These are phyloP conservation scores for Auricularia sp. DNA, from an alignment of 768 basidiomycete species.

Conservation along the genomic window DNA sequence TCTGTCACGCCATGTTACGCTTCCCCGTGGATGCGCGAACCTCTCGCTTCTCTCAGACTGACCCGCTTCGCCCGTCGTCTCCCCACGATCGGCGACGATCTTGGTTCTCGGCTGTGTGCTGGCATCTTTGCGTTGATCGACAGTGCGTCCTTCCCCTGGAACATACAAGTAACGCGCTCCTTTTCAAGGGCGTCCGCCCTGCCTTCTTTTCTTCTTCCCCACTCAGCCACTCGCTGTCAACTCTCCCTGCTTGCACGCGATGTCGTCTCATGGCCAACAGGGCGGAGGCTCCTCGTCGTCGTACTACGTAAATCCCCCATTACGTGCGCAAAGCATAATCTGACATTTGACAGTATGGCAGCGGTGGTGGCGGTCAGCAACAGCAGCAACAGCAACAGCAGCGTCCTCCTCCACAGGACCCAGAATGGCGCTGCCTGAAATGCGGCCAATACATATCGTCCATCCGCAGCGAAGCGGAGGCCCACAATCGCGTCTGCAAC, in stretches of 20 bases:
- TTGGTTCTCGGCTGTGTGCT: not conserved
- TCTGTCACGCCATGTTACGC: not conserved
- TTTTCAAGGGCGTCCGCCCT: not conserved
- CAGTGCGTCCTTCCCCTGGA: not conserved
- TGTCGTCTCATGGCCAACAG: not conserved
- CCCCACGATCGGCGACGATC: not conserved
- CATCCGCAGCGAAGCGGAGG: not conserved
- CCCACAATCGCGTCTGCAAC: not conserved
- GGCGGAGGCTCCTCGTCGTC: not conserved
- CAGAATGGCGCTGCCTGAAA: not conserved
- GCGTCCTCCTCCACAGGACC: not conserved
- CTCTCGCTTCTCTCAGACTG: too few species aligned
- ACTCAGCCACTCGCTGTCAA: not conserved
- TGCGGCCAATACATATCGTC: not conserved
- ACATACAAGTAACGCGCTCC: not conserved
- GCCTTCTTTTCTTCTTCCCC: not conserved
- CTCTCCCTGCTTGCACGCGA: not conserved
- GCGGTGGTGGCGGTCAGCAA: too few species aligned
- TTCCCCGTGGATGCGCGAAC: too few species aligned
- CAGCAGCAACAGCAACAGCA: not conserved
- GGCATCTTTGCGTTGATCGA: not conserved
- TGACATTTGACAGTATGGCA: too few species aligned
- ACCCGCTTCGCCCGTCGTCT: not conserved
- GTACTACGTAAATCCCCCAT: too few species aligned
- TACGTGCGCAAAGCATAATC: too few species aligned